Conservation (phyloP, 805 yeast species). For the Saccharomycopsis schoenii region DNA sequence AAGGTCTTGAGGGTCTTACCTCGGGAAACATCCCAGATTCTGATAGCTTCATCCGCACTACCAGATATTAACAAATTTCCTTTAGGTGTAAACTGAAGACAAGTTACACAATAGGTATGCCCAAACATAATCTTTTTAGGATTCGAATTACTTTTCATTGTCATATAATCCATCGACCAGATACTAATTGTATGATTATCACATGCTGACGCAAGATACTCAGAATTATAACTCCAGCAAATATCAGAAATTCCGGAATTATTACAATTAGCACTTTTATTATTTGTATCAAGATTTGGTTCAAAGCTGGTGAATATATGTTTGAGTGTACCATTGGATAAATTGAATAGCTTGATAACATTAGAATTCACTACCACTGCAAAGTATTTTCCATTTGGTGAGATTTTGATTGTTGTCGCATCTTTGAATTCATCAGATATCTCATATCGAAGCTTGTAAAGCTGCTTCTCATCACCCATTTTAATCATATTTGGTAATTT, state of each 20-base stretch:
- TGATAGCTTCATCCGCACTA: constrained; percentile 81
- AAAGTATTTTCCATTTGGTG: constrained; percentile 35
- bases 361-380: constrained; percentile 28
- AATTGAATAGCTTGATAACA: not conserved
- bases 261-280: constrained; percentile 26
- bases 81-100: constrained; percentile 57
- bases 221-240: constrained; percentile 67
- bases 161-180: constrained; percentile 40
- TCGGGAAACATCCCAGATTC: constrained; percentile 75
- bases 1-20: constrained; percentile 68
- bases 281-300: not conserved
- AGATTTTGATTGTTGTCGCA: constrained; percentile 8
- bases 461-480: not conserved
- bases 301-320: not conserved
- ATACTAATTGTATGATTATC: constrained; percentile 76
- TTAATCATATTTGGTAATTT: not conserved
- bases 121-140: constrained; percentile 41
- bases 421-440: not conserved
- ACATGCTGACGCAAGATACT: constrained; percentile 69
- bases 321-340: not conserved
- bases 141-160: constrained; percentile 27
- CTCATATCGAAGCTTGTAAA: not conserved
- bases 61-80: constrained; percentile 78
- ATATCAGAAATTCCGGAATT: constrained; percentile 69
- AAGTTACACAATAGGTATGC: constrained; percentile 77